Conservation (phyloP, 73 alveolate genomes). For the Paramecium sonneborni region DNA sequence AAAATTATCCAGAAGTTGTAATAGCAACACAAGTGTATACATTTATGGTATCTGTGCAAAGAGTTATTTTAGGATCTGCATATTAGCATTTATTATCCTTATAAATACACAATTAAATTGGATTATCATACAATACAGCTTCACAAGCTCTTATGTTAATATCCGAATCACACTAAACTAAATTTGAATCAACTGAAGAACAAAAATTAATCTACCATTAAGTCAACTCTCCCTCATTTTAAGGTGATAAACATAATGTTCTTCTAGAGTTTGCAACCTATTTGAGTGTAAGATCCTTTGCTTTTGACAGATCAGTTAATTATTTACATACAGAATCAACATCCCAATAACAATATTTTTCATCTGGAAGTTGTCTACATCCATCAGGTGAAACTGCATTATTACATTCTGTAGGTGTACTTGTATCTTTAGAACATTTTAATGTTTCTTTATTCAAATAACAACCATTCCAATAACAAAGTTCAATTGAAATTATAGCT, state of each 20-base stretch:
- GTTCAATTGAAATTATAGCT: neutral
- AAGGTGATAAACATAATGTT: neutral
- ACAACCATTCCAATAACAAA: neutral
- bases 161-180: neutral
- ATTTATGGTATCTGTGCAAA: neutral
- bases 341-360: constrained; percentile 5
- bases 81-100: neutral
- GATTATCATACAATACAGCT: neutral
- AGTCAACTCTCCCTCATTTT: neutral
- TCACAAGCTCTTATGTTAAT: neutral
- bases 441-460: neutral
- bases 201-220: neutral
- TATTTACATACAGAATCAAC: neutral
- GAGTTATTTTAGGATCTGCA: neutral
- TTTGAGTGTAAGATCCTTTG: neutral
- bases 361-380: neutral
- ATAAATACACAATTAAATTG: neutral
- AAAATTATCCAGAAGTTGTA: neutral
- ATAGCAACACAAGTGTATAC: neutral
- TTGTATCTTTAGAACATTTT: neutral
- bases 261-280: neutral
- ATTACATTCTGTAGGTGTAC: neutral
- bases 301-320: neutral
- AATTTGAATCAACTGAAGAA: neutral
- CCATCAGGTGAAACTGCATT: neutral